phyloP scores from a whole-genome alignment of 1,284 basidiomycete genomes.

The Kalmanozyma brasiliensis region DNA sequence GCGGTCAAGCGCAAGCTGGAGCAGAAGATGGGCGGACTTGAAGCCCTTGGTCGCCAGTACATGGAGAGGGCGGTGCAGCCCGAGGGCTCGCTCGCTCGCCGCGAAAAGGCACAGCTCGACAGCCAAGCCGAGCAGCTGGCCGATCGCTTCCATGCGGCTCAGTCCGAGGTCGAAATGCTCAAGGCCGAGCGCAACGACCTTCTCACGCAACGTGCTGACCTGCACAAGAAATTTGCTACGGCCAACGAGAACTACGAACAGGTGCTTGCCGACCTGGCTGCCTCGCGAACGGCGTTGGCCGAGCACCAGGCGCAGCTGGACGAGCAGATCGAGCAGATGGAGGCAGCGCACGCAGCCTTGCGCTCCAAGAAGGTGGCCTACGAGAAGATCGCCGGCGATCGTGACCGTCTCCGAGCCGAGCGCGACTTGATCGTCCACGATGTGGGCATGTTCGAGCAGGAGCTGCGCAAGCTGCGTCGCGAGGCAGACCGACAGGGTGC shows the following conservation, averaged over 20 bases:
- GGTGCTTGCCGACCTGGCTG: constrained; percentile 39
- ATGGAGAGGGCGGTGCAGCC: constrained; percentile 26
- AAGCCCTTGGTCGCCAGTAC: constrained; percentile 28
- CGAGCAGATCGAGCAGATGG: constrained; percentile 55
- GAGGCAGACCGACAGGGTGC: constrained; percentile 49
- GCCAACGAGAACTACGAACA: constrained; percentile 45
- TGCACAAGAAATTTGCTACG: constrained; percentile 40
- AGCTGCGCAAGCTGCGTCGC: constrained; percentile 37
- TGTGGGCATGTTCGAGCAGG: constrained; percentile 50
- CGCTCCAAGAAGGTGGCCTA: constrained; percentile 34
- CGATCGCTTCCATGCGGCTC: constrained; percentile 35
- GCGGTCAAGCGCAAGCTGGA: constrained; percentile 43
- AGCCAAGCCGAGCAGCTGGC: constrained; percentile 39
- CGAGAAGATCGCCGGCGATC: constrained; percentile 41
- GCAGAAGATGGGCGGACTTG: constrained; percentile 42
- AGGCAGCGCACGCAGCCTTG: constrained; percentile 43
- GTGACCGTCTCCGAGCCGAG: constrained; percentile 45
- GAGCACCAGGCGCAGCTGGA: constrained; percentile 55
- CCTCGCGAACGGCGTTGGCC: constrained; percentile 30
- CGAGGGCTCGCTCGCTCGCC: constrained; percentile 10
- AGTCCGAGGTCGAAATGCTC: constrained; percentile 41
- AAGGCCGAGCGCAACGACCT: constrained; percentile 44
- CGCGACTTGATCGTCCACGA: constrained; percentile 49
- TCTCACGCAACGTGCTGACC: constrained; percentile 32
- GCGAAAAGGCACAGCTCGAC: constrained; percentile 12